Conservation (phyloP, 1,139 yeast genomes). For the Suhomyces anneliseae region DNA sequence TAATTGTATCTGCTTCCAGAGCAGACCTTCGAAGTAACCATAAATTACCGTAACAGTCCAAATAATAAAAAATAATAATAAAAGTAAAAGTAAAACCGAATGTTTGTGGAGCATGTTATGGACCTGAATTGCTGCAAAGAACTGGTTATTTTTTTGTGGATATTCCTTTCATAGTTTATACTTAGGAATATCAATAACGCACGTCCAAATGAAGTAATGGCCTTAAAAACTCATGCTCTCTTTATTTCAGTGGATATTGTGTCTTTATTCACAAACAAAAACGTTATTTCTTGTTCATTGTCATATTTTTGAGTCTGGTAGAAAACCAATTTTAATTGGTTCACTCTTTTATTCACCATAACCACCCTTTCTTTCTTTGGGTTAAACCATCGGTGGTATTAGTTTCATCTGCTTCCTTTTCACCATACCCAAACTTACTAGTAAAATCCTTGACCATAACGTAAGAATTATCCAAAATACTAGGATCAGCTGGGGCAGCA, state of each 20-base stretch:
- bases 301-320: neutral
- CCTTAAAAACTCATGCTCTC: no score
- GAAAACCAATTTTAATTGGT: neutral
- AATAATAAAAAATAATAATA: neutral
- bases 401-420: neutral
- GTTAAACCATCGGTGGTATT: conserved; percentile 15
- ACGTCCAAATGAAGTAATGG: no score
- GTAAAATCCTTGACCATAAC: conserved; percentile 17
- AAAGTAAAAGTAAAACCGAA: neutral
- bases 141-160: no score
- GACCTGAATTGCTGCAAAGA: no score
- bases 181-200: no score
- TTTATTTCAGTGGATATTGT: no score
- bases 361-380: conserved; percentile 27
- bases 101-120: neutral
- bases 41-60: neutral
- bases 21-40: conserved; percentile 1
- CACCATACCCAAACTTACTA: conserved; percentile 11
- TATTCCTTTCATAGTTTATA: no score
- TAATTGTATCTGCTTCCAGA: neutral
- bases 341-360: conserved; percentile 23
- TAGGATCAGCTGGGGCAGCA: neutral
- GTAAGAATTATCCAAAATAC: conserved; percentile 16
- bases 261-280: no score
- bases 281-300: no score